phyloP scores from a whole-genome alignment of 2,329 filamentous ascomycete genomes.

The Exophiala calicioides region DNA sequence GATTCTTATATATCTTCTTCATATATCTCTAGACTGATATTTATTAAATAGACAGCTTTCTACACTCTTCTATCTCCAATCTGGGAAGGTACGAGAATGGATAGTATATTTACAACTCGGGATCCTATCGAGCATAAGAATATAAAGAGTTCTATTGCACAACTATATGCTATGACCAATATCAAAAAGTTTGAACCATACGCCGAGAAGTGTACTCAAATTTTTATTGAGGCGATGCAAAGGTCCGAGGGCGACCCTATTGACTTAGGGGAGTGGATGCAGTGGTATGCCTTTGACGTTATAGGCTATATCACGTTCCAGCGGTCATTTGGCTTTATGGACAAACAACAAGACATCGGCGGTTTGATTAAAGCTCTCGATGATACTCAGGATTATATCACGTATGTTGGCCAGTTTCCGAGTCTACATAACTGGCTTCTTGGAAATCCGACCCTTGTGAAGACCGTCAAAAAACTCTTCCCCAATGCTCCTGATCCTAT shows the following conservation, averaged over 20 bases:
- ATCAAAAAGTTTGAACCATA: constrained; percentile 51
- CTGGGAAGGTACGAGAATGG: constrained; percentile 13
- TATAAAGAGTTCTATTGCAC: constrained; percentile 41
- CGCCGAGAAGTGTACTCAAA: constrained; percentile 39
- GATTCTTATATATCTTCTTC: too few species aligned
- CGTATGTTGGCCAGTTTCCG: constrained; percentile 1
- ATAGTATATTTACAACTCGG: constrained; percentile 14
- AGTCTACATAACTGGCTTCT: not conserved
- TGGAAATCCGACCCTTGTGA: not conserved
- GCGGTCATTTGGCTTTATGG: constrained; percentile 36
- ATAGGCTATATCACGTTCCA: constrained; percentile 37
- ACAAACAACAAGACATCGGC: constrained; percentile 34
- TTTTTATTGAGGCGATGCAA: constrained; percentile 10
- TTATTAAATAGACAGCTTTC: constrained; percentile 17
- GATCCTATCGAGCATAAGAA: constrained; percentile 6
- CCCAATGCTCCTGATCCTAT: constrained; percentile 7
- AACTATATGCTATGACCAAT: constrained; percentile 50
- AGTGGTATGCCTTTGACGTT: constrained; percentile 39
- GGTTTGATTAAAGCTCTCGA: constrained; percentile 24
- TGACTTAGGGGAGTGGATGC: constrained; percentile 42
- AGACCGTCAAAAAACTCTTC: not conserved
- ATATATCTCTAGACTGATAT: too few species aligned
- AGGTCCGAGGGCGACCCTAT: constrained; percentile 5
- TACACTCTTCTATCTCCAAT: constrained; percentile 8
- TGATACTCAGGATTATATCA: not conserved